Evolutionary conservation across 2,329 filamentous ascomycete species (phyloP), one percentile per base, ranked within the genome.

Genomic region (Fusarium sp.): DNA sequence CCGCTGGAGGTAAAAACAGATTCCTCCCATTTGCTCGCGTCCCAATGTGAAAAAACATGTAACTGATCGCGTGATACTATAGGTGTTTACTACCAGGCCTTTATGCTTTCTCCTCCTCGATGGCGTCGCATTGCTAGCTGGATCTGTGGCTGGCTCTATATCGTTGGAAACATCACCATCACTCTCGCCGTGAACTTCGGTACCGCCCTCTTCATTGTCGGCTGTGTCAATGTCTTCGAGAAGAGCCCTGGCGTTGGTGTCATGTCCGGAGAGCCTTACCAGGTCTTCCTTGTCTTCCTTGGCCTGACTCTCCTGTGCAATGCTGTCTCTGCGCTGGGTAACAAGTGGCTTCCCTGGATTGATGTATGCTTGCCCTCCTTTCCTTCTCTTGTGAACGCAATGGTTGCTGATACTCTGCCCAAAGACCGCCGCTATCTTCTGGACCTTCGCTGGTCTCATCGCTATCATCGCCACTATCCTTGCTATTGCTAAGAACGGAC

Each of bases 1-100:
- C 49, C 21, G 65, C 65, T n/a, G 65, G 65, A 60, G 57, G 57
- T 60, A 52, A 38, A 6, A 46, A 3, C 25, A 47, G 5, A 37
- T 23, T 16, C 23, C 32, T 53, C 23, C 21, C 43, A 28, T 18
- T 19, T 18, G 32, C n/a, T 40, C 9, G 32, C 23, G 35, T 54
- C 52, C 52, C 35, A 40, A 42, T 42, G 35, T 54, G 52, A 40
- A 53, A 18, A 42, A 15, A 43, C n/a, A 6, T 28, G 32, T 28
- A 53, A 53, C 50, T 53, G 50, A 53, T 53, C 33, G 25, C 43
- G 33, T 60, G 42, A 53, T 28, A 50, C 16, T 33, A 15, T 6
- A 68, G 66, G 83, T 66, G 92, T 94, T 59, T 94, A 95, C 83
- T 94, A 94, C 80, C 92, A 94, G 83, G 91, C 92, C 6, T 94